A percentile compares a stretch with the other conserved stretches of the same genome.
phyloP scores from a whole-genome alignment of 2,329 filamentous ascomycete species.

The Curvularia verruculosa region DNA sequence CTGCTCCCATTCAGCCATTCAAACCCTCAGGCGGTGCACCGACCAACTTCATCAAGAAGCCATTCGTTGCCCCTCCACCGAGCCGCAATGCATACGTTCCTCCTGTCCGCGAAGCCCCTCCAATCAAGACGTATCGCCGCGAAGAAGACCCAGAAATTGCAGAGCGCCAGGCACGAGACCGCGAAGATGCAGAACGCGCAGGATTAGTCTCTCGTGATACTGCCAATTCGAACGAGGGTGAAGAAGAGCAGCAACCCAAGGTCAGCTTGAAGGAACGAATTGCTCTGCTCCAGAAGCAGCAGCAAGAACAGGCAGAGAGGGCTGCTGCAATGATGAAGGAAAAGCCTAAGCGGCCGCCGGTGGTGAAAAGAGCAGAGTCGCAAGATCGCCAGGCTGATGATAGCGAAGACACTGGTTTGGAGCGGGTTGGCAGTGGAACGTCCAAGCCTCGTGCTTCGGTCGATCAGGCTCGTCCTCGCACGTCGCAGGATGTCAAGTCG shows the following conservation, averaged over 20 bases:
- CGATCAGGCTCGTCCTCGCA: constrained; percentile 49
- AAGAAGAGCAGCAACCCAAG: constrained; percentile 82
- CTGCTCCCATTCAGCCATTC: constrained; percentile 86
- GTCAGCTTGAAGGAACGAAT: constrained; percentile 95
- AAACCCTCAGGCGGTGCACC: constrained; percentile 70
- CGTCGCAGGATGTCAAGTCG: constrained; percentile 48
- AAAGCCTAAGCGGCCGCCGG: constrained; percentile 75
- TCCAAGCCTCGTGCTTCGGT: constrained; percentile 47
- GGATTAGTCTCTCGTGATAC: constrained; percentile 58
- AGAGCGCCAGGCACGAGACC: constrained; percentile 69
- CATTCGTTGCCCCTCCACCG: constrained; percentile 92
- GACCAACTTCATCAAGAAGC: constrained; percentile 87
- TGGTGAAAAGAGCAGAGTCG: constrained; percentile 67
- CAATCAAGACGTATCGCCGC: constrained; percentile 78
- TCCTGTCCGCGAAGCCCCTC: constrained; percentile 70
- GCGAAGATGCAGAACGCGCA: constrained; percentile 71
- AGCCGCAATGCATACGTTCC: constrained; percentile 91
- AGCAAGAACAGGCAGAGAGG: constrained; percentile 83
- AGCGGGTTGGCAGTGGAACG: constrained; percentile 45
- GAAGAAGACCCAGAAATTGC: constrained; percentile 78
- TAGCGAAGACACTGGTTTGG: constrained; percentile 47
- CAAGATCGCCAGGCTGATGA: constrained; percentile 41
- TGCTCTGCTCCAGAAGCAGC: constrained; percentile 90
- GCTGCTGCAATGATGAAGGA: constrained; percentile 83
- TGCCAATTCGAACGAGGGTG: constrained; percentile 57